phyloP scores from a whole-genome alignment of 208 protist species.

The Leishmania mexicana region DNA sequence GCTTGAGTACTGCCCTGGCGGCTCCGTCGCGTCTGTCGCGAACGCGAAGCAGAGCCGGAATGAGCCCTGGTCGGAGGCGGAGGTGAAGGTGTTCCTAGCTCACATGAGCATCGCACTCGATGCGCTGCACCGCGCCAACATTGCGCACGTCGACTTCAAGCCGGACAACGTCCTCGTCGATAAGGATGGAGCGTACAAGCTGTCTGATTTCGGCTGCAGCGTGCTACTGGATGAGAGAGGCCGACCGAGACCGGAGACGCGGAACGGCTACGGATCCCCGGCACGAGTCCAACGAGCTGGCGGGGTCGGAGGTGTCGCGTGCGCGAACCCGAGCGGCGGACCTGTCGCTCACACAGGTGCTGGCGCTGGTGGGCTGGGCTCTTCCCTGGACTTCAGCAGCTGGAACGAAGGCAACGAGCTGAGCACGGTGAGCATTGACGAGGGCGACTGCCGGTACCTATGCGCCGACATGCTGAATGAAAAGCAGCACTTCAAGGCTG shows the following conservation, averaged over 20 bases:
- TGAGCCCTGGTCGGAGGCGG: slow-evolving; percentile 68
- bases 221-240: slow-evolving; percentile 68
- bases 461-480: slow-evolving; percentile 92
- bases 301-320: background rate
- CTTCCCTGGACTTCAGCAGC: slow-evolving; percentile 7
- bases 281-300: background rate
- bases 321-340: slow-evolving; percentile 5
- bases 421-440: slow-evolving; percentile 83
- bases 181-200: slow-evolving; percentile 69
- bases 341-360: background rate
- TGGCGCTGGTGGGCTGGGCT: background rate
- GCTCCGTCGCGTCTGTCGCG: slow-evolving; percentile 67
- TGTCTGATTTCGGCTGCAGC: slow-evolving; percentile 94
- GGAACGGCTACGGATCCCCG: slow-evolving; percentile 19
- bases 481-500: slow-evolving; percentile 77
- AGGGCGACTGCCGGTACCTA: slow-evolving; percentile 92
- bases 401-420: slow-evolving; percentile 43
- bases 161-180: slow-evolving; percentile 94
- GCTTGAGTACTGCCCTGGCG: slow-evolving; percentile 86
- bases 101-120: slow-evolving; percentile 91
- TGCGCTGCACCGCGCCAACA: slow-evolving; percentile 77
- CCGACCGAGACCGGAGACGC: slow-evolving; percentile 36
- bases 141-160: slow-evolving; percentile 95
- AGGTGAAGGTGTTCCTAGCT: slow-evolving; percentile 76
- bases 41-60: slow-evolving; percentile 39